Evolutionary conservation across 225 moss, liverwort and hornwort genomes (phyloP), one percentile per base, ranked within the genome.

Genomic region (Antitrichia curtipendula): DNA sequence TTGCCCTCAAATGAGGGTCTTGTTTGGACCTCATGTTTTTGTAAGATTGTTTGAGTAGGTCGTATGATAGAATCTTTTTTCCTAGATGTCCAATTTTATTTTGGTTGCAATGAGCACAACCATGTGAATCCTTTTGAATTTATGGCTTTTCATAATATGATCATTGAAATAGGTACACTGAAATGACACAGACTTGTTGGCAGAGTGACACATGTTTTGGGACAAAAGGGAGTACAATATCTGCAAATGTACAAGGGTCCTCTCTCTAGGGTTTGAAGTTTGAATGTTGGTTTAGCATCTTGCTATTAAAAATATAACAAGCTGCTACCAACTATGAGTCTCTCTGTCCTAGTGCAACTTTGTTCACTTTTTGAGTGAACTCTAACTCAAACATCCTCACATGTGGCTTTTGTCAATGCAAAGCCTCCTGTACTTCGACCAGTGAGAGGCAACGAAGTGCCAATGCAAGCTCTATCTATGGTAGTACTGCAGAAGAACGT

Each of bases 1-100:
- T 3, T 1, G 2, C 15, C 27, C 1, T 0, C 0, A 29, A 47
- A 29, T 7, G 10, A 18, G 1, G 47, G 29, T 11, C 10, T 45
- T 47, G 2, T 29, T 29, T 73, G 11, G 2, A 29, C 29, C 47
- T 29, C 47, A 45, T 18, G 18, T 29, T 45, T 29, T 73, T 47
- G 3, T 29, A 43, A 70, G 9, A 3, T 70, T 41, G 6, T 43
- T 28, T 16, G 10, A 43, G 2, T 28, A 45, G 43, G 16, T 6
- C 6, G 0, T 28, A 16, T 10, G 1, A 3, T 29, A 5, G 11
- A 73, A 2, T 0, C 5, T 22, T 75, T 49, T 52, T 32, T 34
- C 13, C 13, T 50, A 75, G 32, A 0, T 49, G 2, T 49, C 32
- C 7, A 72, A 17, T 29, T 29, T 28, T 29, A 43, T 73, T 28